Conservation (phyloP, 1,284 basidiomycete species). For the Moniliella sp. region DNA sequence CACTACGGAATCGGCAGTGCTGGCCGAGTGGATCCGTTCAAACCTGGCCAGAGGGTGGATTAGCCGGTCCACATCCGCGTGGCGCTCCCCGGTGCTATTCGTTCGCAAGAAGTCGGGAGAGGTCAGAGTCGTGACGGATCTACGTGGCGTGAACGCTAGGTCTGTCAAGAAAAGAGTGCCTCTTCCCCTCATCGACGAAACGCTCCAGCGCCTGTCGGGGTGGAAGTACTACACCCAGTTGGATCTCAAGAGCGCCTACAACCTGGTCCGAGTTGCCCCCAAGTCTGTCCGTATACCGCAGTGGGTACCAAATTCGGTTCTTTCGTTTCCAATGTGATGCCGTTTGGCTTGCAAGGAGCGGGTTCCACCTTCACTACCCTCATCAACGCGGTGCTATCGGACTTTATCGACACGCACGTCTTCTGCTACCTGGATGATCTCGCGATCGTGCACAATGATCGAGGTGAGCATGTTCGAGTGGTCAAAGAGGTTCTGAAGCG, state of each 20-base stretch:
- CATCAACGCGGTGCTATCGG: neutral
- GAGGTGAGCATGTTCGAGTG: neutral
- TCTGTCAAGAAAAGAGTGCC: slow-evolving; percentile 36
- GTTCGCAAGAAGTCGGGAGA: slow-evolving; percentile 38
- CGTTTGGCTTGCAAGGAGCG: slow-evolving; percentile 3
- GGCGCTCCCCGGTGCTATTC: slow-evolving; percentile 38
- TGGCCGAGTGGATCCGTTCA: slow-evolving; percentile 34
- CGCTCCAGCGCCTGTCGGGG: slow-evolving; percentile 27
- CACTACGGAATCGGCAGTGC: slow-evolving; percentile 30
- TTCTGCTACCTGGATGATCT: slow-evolving; percentile 15
- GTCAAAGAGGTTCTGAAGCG: slow-evolving; percentile 1
- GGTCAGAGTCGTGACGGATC: slow-evolving; percentile 37
- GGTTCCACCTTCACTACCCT: neutral
- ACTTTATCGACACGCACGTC: neutral
- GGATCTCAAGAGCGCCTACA: slow-evolving; percentile 7
- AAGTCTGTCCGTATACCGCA: slow-evolving; percentile 8
- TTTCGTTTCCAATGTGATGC: slow-evolving; percentile 6
- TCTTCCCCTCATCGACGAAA: slow-evolving; percentile 35
- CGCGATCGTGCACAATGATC: neutral
- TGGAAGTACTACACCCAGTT: slow-evolving; percentile 32
- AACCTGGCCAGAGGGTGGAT: slow-evolving; percentile 34
- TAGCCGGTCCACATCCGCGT: slow-evolving; percentile 22
- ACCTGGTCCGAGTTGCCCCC: slow-evolving; percentile 4
- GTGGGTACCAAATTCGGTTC: slow-evolving; percentile 7
- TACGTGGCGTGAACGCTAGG: slow-evolving; percentile 36